Conservation (phyloP, 2,329 filamentous ascomycete genomes). For the Pezicula neosporulosa region DNA sequence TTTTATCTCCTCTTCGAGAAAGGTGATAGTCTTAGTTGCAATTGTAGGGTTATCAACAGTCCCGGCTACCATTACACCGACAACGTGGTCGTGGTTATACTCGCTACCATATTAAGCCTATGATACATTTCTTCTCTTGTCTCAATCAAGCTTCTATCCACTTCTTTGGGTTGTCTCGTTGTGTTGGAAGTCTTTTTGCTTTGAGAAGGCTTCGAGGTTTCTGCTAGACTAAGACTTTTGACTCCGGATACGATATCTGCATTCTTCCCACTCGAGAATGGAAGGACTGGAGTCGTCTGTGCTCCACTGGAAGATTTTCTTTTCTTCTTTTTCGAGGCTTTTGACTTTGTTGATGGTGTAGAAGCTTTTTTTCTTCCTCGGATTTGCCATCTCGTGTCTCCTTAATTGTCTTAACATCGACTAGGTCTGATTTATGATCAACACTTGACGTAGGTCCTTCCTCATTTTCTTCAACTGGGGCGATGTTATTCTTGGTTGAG, state of each 20-base stretch:
- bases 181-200: neutral
- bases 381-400: too few species aligned
- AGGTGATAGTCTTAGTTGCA: slow-evolving; percentile 30
- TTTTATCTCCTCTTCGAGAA: slow-evolving; percentile 40
- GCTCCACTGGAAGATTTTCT: slow-evolving; percentile 23
- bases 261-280: neutral
- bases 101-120: slow-evolving; percentile 36
- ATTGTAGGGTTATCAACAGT: slow-evolving; percentile 29
- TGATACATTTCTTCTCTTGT: slow-evolving; percentile 35
- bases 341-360: slow-evolving; percentile 5
- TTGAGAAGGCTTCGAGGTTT: slow-evolving; percentile 16
- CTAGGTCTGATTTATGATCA: neutral
- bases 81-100: slow-evolving; percentile 28
- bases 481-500: neutral
- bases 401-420: neutral
- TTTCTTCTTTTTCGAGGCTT: slow-evolving; percentile 23
- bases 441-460: neutral
- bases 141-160: slow-evolving; percentile 39
- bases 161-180: slow-evolving; percentile 19
- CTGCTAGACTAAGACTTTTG: neutral
- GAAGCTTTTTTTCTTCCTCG: neutral
- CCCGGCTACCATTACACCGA: slow-evolving; percentile 31
- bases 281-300: slow-evolving; percentile 19
- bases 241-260: neutral
- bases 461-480: neutral